Conservation (phyloP, 805 yeast genomes). For the Candida stauntonica region DNA sequence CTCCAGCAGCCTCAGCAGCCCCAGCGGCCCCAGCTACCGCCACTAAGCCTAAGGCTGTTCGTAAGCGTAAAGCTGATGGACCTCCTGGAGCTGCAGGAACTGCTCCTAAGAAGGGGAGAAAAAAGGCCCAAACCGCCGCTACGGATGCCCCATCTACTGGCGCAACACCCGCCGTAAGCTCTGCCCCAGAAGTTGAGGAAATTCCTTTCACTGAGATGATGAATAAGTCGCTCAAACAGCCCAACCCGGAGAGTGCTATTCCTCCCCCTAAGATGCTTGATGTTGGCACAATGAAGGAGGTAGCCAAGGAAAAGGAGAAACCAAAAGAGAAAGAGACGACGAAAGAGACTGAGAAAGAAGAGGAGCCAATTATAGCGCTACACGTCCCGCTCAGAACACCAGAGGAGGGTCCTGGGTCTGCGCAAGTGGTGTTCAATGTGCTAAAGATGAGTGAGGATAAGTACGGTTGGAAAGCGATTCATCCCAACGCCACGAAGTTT, state of each 20-base stretch:
- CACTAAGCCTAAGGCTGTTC: constrained; percentile 1
- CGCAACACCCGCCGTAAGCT: background rate
- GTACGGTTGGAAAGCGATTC: constrained; percentile 73
- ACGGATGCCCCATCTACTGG: background rate
- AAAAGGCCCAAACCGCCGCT: constrained; percentile 2
- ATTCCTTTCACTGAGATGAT: constrained; percentile 17
- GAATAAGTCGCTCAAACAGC: constrained; percentile 20
- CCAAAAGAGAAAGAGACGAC: background rate
- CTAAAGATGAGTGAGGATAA: constrained; percentile 73
- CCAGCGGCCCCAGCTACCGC: background rate
- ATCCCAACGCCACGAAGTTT: constrained; percentile 60
- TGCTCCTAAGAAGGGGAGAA: constrained; percentile 9
- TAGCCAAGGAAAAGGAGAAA: background rate
- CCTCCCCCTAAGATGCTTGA: constrained; percentile 17
- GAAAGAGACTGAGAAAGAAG: constrained; percentile 1
- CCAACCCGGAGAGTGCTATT: constrained; percentile 16
- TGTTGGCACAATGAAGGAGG: constrained; percentile 4
- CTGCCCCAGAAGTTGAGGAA: constrained; percentile 2
- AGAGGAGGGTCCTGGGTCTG: constrained; percentile 50
- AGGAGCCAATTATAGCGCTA: constrained; percentile 50
- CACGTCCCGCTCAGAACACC: constrained; percentile 48
- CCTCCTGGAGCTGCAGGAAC: background rate
- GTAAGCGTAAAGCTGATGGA: constrained; percentile 10
- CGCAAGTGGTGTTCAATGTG: constrained; percentile 68
- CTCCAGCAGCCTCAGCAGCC: background rate